These are phyloP conservation scores for Colletotrichum australisinense DNA, from an alignment of 2,329 filamentous ascomycete genomes.

Conservation along the genomic window DNA sequence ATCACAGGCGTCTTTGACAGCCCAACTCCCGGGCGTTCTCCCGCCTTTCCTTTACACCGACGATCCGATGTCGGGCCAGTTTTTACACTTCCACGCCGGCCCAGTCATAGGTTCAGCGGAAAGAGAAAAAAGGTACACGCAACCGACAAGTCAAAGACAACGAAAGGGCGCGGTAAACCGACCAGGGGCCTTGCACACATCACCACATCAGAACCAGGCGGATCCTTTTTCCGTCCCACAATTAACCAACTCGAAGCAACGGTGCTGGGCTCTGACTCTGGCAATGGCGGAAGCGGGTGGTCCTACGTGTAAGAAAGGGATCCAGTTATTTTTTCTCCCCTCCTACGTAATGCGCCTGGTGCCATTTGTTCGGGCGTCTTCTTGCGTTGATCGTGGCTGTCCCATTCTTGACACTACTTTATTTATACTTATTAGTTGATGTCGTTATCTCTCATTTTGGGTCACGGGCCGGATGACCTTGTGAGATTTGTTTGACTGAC, in stretches of 20 bases:
- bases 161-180: conserved; percentile 25
- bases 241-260: conserved; percentile 18
- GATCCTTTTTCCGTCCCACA: conserved; percentile 25
- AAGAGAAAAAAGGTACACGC: neutral
- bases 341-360: conserved; percentile 29
- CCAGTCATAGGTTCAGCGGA: conserved; percentile 11
- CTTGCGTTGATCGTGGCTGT: neutral
- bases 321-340: conserved; percentile 27
- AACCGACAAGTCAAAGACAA: neutral
- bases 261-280: conserved; percentile 25
- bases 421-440: neutral
- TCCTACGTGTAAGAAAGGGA: conserved; percentile 35
- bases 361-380: conserved; percentile 1
- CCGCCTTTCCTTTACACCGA: conserved; percentile 17
- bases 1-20: neutral
- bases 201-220: conserved; percentile 9
- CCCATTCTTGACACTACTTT: neutral
- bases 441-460: neutral
- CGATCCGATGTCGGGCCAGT: conserved; percentile 35
- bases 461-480: neutral
- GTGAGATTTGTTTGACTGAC: conserved; percentile 18
- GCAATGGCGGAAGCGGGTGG: conserved; percentile 36
- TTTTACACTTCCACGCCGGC: conserved; percentile 8
- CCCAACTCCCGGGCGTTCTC: conserved; percentile 20
- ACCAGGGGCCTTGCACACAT: conserved; percentile 28